These are phyloP conservation scores for Neonectria neomacrospora DNA, from an alignment of 2,329 filamentous ascomycete species.

Conservation along the genomic window DNA sequence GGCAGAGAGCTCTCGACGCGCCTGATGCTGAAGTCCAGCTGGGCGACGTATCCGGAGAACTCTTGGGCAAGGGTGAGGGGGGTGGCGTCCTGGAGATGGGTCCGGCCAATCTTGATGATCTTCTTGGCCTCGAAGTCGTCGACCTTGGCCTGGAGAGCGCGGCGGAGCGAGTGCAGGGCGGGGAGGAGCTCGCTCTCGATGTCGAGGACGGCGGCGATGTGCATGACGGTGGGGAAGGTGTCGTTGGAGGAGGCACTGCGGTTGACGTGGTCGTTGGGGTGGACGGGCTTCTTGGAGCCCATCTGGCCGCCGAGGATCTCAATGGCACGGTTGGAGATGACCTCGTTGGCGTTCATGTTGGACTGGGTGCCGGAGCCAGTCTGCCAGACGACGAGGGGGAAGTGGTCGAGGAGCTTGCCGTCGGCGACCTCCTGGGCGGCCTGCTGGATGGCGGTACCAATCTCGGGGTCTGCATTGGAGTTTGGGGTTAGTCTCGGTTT, in stretches of 20 bases:
- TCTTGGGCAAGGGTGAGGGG: constrained; percentile 96
- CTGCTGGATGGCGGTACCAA: constrained; percentile 93
- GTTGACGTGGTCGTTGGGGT: constrained; percentile 99
- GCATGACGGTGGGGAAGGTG: constrained; percentile 99
- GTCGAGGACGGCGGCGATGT: constrained; percentile 96
- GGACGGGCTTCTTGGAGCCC: constrained; percentile 98
- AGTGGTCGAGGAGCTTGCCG: constrained; percentile 94
- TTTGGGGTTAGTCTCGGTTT: constrained; percentile 6
- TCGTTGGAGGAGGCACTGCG: constrained; percentile 99
- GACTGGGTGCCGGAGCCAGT: constrained; percentile 98
- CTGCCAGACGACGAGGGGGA: constrained; percentile 99
- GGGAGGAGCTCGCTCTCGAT: constrained; percentile 88
- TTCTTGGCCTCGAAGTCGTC: constrained; percentile 84
- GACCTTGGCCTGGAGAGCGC: constrained; percentile 87
- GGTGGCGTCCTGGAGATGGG: constrained; percentile 96
- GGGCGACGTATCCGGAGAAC: constrained; percentile 96
- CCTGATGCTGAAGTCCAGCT: constrained; percentile 80
- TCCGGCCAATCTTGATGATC: constrained; percentile 99
- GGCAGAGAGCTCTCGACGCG: constrained; percentile 86
- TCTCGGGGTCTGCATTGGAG: constrained; percentile 74
- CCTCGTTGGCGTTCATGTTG: constrained; percentile 99
- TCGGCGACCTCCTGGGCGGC: constrained; percentile 93
- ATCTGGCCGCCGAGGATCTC: constrained; percentile 94
- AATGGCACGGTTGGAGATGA: constrained; percentile 99
- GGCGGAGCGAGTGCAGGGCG: constrained; percentile 81